phyloP scores from a whole-genome alignment of 2,329 filamentous ascomycete species.

The Trichoderma guizhouense region DNA sequence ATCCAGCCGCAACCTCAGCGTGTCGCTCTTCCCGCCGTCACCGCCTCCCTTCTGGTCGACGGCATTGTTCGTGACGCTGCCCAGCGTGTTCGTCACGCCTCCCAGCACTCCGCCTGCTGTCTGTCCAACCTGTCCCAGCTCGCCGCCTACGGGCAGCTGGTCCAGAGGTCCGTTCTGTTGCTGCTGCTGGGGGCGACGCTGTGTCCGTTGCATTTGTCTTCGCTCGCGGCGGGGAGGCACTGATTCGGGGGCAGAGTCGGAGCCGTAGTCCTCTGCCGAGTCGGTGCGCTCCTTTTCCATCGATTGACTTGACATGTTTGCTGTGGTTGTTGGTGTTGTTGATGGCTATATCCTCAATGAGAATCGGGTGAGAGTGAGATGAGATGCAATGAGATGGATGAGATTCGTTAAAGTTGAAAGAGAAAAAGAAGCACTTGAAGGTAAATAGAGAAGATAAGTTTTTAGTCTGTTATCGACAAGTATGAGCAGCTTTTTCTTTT shows the following conservation, averaged over 20 bases:
- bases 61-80: slow-evolving; percentile 38
- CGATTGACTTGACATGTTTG: slow-evolving; percentile 10
- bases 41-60: slow-evolving; percentile 31
- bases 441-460: neutral
- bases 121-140: slow-evolving; percentile 34
- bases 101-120: slow-evolving; percentile 37
- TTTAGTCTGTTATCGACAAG: neutral
- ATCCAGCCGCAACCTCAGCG: slow-evolving; percentile 62
- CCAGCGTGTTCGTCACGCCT: slow-evolving; percentile 41
- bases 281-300: slow-evolving; percentile 14
- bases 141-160: slow-evolving; percentile 35
- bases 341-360: neutral
- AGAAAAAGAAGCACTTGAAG: neutral
- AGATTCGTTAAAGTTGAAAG: neutral
- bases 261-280: slow-evolving; percentile 4
- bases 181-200: neutral
- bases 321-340: neutral
- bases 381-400: neutral
- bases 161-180: slow-evolving; percentile 25
- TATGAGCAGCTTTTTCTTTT: neutral
- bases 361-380: neutral
- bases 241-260: slow-evolving; percentile 17
- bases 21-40: slow-evolving; percentile 54
- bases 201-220: neutral
- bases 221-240: slow-evolving; percentile 4